Evolutionary conservation across 495 filamentous ascomycete species (phyloP).

Genomic region (Cryomyces antarcticus): DNA sequence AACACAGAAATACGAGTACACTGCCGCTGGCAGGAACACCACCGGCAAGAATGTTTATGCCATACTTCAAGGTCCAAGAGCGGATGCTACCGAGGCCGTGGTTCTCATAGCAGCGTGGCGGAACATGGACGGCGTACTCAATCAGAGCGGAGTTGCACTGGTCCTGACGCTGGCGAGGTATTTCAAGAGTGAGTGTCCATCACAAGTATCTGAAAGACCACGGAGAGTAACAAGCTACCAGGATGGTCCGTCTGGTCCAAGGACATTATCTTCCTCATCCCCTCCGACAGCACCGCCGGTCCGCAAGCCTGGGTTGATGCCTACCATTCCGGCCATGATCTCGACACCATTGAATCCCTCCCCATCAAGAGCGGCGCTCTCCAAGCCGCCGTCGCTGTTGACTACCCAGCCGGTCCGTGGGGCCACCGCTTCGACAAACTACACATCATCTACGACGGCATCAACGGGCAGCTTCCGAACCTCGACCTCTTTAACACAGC

Average conservation of each 20-base stretch:
- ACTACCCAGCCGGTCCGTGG: constrained; percentile 50
- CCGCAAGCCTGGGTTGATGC: constrained; percentile 96
- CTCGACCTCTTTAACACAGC: constrained; percentile 90
- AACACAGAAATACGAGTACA: constrained; percentile 66
- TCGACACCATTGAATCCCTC: constrained; percentile 46
- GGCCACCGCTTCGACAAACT: constrained; percentile 64
- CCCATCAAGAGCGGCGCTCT: constrained; percentile 81
- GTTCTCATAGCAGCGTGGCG: constrained; percentile 78
- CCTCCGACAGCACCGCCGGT: constrained; percentile 71
- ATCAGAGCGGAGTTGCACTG: constrained; percentile 70
- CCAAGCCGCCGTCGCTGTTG: constrained; percentile 82
- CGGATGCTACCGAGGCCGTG: constrained; percentile 95
- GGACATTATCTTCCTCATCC: constrained; percentile 84
- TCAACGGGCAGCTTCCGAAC: constrained; percentile 91
- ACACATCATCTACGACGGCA: constrained; percentile 86
- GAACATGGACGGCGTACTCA: constrained; percentile 61
- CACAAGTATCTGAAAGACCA: not conserved
- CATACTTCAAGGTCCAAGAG: constrained; percentile 81
- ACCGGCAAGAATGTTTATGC: constrained; percentile 84
- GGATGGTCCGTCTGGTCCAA: constrained; percentile 98
- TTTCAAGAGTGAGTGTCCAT: constrained; percentile 46
- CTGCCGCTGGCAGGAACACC: constrained; percentile 47
- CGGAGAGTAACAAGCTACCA: constrained; percentile 9
- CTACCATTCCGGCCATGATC: constrained; percentile 72
- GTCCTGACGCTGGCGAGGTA: constrained; percentile 76